Percentiles rank a stretch among this genome's conserved stretches.
Evolutionary conservation across 331 rosid species (phyloP).

Genomic region (Prunus yedoensis): DNA sequence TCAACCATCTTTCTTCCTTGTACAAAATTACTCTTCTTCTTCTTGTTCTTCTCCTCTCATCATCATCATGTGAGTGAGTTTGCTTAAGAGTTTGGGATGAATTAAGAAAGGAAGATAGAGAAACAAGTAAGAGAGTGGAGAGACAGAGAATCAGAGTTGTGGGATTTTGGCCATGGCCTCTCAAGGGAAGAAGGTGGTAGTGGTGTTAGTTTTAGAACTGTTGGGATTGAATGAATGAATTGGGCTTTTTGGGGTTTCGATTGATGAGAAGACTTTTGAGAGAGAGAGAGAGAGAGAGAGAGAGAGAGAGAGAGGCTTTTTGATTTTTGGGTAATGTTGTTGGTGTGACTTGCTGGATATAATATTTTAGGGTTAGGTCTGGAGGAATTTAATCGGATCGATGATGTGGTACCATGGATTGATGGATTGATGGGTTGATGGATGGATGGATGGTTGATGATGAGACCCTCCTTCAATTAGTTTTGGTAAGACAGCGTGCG

Average conservation of each 20-base stretch:
- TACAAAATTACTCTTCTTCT: neutral
- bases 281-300: neutral
- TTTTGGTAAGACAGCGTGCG: slow-evolving; percentile 74
- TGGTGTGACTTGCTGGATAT: slow-evolving; percentile 22
- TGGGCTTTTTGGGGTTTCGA: neutral
- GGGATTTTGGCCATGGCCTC: too few species aligned
- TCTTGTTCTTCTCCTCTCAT: neutral
- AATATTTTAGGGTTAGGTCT: slow-evolving; percentile 66
- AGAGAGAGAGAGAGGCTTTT: too few species aligned
- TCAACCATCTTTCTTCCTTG: slow-evolving; percentile 19
- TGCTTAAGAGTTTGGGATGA: slow-evolving; percentile 29
- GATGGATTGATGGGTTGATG: neutral
- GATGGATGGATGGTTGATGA: neutral
- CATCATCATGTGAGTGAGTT: neutral
- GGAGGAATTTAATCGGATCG: slow-evolving; percentile 43
- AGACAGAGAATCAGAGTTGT: too few species aligned
- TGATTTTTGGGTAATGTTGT: slow-evolving; percentile 22
- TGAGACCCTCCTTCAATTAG: slow-evolving; percentile 14
- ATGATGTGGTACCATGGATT: slow-evolving; percentile 36
- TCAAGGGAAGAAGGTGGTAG: slow-evolving; percentile 11
- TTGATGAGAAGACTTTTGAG: neutral
- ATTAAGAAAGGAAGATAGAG: slow-evolving; percentile 16
- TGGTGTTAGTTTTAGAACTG: slow-evolving; percentile 6
- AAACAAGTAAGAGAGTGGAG: slow-evolving; percentile 9
- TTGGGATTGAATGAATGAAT: slow-evolving; percentile 20